These are phyloP conservation scores for Ogataea methanolica DNA, from an alignment of 805 yeast species.

Conservation along the genomic window DNA sequence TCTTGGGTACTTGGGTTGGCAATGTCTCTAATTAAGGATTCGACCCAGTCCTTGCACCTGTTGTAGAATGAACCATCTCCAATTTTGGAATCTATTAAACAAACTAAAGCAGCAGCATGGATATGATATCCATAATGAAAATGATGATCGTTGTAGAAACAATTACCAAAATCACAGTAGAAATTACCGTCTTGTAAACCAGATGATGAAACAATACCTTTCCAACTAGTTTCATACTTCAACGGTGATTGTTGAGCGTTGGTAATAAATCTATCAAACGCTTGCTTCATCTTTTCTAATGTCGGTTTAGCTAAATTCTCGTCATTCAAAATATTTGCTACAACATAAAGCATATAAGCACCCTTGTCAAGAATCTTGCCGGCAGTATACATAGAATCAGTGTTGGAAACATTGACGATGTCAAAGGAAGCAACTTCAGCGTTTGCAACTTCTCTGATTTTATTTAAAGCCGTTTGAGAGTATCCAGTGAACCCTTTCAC, in stretches of 20 bases:
- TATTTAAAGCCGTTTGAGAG: slow-evolving; percentile 33
- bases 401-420: slow-evolving; percentile 50
- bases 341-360: slow-evolving; percentile 77
- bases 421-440: slow-evolving; percentile 50
- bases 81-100: slow-evolving; percentile 49
- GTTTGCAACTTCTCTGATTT: slow-evolving; percentile 45
- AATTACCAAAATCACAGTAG: slow-evolving; percentile 58
- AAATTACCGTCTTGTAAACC: slow-evolving; percentile 34
- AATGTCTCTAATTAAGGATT: slow-evolving; percentile 59
- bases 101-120: slow-evolving; percentile 79
- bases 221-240: slow-evolving; percentile 74
- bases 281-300: slow-evolving; percentile 56
- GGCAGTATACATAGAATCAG: slow-evolving; percentile 85
- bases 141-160: slow-evolving; percentile 81
- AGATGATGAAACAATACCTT: slow-evolving; percentile 71
- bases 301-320: slow-evolving; percentile 43
- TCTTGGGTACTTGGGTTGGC: slow-evolving; percentile 57
- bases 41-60: slow-evolving; percentile 51
- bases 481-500: slow-evolving; percentile 33
- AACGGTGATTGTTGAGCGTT: slow-evolving; percentile 73
- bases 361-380: slow-evolving; percentile 89
- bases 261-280: slow-evolving; percentile 61
- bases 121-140: slow-evolving; percentile 83
- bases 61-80: slow-evolving; percentile 50
- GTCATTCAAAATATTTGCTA: slow-evolving; percentile 62